Base-by-base conservation (phyloP, 1,284 basidiomycete species). In the Athelia sp. region DNA sequence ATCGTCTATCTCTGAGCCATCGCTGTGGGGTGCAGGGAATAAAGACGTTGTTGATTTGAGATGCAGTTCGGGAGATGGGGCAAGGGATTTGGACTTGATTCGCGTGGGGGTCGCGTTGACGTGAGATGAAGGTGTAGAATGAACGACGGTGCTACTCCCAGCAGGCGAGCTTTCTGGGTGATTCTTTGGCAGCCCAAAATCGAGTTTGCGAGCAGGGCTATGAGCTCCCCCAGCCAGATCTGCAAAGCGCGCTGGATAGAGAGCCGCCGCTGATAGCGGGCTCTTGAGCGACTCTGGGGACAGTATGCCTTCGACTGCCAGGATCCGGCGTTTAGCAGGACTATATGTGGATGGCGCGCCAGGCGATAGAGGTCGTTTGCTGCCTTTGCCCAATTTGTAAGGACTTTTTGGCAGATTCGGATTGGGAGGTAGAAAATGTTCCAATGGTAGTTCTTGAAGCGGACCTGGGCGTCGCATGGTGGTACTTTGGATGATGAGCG, bases 321-420 rank as follows among this genome's bases (percentile, higher is more conserved):
- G 72, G 50, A 88, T 78, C 43, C 87, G 81, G 34, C 86, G 79
- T 62, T 89, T 89, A 22, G 80, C 72, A 22, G 85, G 84, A 55
- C 75, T 84, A 54, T 75, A 72, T 44, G 74, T 62, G 19, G 59
- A 64, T n/a, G 72, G 68, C 24, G 59, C 65, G 35, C 69, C 71
- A 1, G 81, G 82, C 43, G 80, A 84, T 55, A 74, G 67, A 42
- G 79, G 75, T 32, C 79, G 77, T 65, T 86, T 78, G n/a, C 36
- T 40, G 36, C 36, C 36, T 40, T 21, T 40, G 36, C n/a, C 36
- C 19, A 40, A 21, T 40, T 40, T 40, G 60, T 67, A 69, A 54
- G 67, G 62, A 42, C 42, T 51, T 46, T 53, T 31, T 46, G 51
- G 35, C 40, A 58, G 45, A 50, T 65, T 61, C 43, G 60, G 56